Evolutionary conservation across 2,329 filamentous ascomycete genomes (phyloP).

Genomic region (Nemania serpens): DNA sequence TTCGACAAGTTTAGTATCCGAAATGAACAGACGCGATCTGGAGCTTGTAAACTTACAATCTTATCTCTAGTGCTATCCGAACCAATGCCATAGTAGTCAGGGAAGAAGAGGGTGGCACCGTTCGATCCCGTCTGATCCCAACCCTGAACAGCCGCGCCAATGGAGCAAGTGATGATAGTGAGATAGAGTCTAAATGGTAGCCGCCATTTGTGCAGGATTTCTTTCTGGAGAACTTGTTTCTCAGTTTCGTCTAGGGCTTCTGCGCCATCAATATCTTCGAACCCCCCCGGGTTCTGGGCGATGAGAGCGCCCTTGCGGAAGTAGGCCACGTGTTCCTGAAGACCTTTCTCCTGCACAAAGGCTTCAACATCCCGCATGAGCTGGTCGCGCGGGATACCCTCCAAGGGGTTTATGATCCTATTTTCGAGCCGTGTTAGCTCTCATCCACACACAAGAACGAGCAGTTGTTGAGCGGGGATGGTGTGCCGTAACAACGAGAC

Average conservation of each 20-base stretch:
- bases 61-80: constrained; percentile 30
- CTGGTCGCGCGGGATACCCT: constrained; percentile 54
- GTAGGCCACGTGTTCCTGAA: constrained; percentile 61
- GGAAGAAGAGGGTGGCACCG: constrained; percentile 67
- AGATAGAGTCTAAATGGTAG: constrained; percentile 66
- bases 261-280: constrained; percentile 61
- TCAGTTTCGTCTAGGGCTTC: constrained; percentile 64
- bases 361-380: constrained; percentile 60
- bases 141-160: constrained; percentile 71
- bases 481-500: not conserved
- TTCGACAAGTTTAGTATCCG: constrained; percentile 22
- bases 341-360: constrained; percentile 64
- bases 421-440: constrained; percentile 1
- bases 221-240: constrained; percentile 62
- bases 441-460: not conserved
- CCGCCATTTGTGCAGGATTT: constrained; percentile 70
- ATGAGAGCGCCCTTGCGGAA: constrained; percentile 74
- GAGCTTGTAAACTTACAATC: constrained; percentile 35
- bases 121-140: constrained; percentile 71
- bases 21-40: constrained; percentile 34
- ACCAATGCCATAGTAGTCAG: constrained; percentile 56
- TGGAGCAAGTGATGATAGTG: constrained; percentile 70
- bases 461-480: not conserved
- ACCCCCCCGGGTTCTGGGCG: constrained; percentile 69
- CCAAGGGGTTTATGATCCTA: constrained; percentile 54